Evolutionary conservation across 2,329 filamentous ascomycete genomes (phyloP).

Genomic region (Thelonectria rubi): DNA sequence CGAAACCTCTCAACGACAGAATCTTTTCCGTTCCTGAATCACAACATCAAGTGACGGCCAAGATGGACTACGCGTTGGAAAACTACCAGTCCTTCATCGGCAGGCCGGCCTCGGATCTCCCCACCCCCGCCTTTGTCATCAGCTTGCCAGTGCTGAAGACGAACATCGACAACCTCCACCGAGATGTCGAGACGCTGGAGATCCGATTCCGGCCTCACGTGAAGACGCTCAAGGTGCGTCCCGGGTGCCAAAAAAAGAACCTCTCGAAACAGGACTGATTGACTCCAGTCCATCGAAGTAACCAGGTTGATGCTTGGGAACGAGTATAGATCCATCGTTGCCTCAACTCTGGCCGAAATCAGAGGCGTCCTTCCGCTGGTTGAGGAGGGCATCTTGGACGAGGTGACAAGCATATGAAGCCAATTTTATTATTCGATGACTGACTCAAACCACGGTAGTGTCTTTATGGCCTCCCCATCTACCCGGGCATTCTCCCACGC

Average conservation of each 20-base stretch:
- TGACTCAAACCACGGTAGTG: conserved; percentile 31
- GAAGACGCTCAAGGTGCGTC: conserved; percentile 54
- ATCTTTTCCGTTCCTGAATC: too few relatives aligned
- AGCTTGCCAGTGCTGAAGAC: conserved; percentile 49
- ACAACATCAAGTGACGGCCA: background rate
- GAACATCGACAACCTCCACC: conserved; percentile 49
- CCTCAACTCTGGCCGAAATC: conserved; percentile 53
- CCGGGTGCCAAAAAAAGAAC: accelerated
- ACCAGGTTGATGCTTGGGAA: conserved; percentile 54
- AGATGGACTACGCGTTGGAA: conserved; percentile 41
- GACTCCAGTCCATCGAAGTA: conserved; percentile 45
- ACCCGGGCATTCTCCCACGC: conserved; percentile 45
- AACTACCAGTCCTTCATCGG: conserved; percentile 49
- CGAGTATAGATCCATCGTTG: conserved; percentile 50
- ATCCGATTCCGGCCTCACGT: conserved; percentile 54
- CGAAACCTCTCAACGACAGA: too few relatives aligned
- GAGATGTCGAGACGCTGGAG: conserved; percentile 50
- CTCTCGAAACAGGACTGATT: background rate
- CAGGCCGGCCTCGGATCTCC: conserved; percentile 46
- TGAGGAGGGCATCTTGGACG: conserved; percentile 51
- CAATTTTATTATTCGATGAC: background rate
- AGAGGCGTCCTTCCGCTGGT: conserved; percentile 50
- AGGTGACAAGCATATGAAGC: conserved; percentile 40
- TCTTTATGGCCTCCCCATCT: conserved; percentile 53
- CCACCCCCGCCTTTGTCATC: conserved; percentile 52